Conservation (phyloP, 1,284 basidiomycete genomes). For the Cystobasidiaceae sp. region DNA sequence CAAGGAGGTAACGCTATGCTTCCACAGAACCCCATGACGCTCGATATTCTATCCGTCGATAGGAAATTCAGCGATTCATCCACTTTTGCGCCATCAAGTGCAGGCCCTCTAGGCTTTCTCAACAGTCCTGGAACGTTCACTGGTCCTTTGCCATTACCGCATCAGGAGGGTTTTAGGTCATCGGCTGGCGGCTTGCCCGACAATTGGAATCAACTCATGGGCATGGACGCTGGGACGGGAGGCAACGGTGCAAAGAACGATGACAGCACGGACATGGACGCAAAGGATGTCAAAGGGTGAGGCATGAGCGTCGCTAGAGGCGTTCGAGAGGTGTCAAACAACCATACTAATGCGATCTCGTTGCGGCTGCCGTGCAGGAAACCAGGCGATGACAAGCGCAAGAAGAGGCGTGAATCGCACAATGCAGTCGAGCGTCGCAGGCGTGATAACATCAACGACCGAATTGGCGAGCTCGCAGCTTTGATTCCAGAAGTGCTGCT, state of each 20-base stretch:
- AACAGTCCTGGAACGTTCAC: neutral
- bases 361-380: constrained; percentile 32
- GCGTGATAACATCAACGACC: constrained; percentile 89
- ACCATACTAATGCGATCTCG: neutral
- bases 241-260: neutral
- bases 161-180: constrained; percentile 6
- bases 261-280: neutral
- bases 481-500: constrained; percentile 65
- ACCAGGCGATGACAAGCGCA: constrained; percentile 69
- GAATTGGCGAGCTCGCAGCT: constrained; percentile 79
- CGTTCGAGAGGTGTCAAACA: neutral
- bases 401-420: constrained; percentile 73
- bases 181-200: neutral
- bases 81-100: constrained; percentile 1
- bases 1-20: neutral
- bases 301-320: neutral
- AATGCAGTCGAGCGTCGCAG: constrained; percentile 83
- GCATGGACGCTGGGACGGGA: neutral
- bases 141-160: constrained; percentile 6
- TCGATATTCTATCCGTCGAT: too few species aligned
- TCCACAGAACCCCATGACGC: too few species aligned
- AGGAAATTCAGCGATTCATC: constrained; percentile 16
- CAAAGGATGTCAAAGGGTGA: neutral
- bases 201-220: neutral
- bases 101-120: neutral